A percentile compares a stretch with the other conserved stretches of the same genome.
Conservation (phyloP, 2,329 filamentous ascomycete genomes). For the Blumeria graminis region DNA sequence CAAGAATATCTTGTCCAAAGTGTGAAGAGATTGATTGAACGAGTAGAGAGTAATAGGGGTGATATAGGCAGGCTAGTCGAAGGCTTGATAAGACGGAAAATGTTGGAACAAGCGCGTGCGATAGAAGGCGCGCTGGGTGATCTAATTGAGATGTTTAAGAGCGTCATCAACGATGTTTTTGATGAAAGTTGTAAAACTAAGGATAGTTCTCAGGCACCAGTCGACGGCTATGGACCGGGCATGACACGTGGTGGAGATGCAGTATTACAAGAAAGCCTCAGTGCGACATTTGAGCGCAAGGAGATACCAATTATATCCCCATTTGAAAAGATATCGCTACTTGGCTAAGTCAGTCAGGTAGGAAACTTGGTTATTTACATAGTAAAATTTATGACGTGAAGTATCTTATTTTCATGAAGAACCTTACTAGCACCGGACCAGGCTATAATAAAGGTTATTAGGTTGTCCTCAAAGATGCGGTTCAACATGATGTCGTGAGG, state of each 20-base stretch:
- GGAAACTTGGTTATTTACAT: no score
- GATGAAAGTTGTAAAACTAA: conserved; percentile 12
- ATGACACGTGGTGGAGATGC: conserved; percentile 11
- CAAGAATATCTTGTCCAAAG: conserved; percentile 91
- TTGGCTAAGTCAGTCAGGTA: conserved; percentile 7
- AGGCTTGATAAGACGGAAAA: conserved; percentile 52
- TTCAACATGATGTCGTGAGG: no score
- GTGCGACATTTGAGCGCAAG: conserved; percentile 11
- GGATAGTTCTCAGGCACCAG: conserved; percentile 8
- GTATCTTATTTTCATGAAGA: conserved; percentile 2
- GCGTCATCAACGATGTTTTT: conserved; percentile 49
- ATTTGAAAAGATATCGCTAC: conserved; percentile 22
- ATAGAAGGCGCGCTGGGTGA: conserved; percentile 52
- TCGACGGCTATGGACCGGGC: no score
- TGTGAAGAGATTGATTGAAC: conserved; percentile 58
- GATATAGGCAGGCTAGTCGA: conserved; percentile 56
- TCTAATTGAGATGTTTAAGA: conserved; percentile 43
- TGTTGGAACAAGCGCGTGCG: conserved; percentile 67
- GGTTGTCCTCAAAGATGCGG: no score
- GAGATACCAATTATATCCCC: conserved; percentile 13
- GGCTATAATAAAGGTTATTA: no score
- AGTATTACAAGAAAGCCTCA: conserved; percentile 14
- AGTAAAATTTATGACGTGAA: no score
- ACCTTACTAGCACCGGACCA: conserved; percentile 1
- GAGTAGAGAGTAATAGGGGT: conserved; percentile 45